Evolutionary conservation across 106 monocot genomes (phyloP), one percentile per base, ranked within the genome.

Genomic region (Agapanthus africanus): DNA sequence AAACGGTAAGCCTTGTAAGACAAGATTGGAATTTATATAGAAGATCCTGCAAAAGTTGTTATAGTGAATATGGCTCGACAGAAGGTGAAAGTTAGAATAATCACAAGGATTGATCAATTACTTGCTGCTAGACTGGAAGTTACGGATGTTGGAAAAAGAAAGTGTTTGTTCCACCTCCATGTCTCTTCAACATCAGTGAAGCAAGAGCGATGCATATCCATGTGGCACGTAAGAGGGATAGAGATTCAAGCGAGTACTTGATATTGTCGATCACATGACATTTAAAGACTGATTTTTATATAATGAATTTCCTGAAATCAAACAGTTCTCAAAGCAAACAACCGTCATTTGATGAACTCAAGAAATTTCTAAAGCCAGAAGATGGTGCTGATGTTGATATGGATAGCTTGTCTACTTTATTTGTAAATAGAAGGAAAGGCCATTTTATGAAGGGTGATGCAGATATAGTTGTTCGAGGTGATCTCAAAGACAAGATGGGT

Each of bases 371-470:
- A 31, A 86, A 83, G 71, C 99, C 99, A 67, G 90, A 87, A 8
- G 99, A 87, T 67, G 93, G 90, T 74, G 80, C 65, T 11, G 85
- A 89, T 76, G 87, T 76, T 26, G 92, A 99, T 56, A 32, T 87
- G 49, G 82, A 78, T 63, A 90, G 90, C 79, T 74, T 90, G 68
- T 87, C 99, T 27, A 85, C 90, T 37, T 85, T 93, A 63, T 93
- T 99, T 78, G 78, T 90, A 59, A 99, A 93, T 51, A 83, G 99
- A 76, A 99, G 93, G 80, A 99, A 99, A 66, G 99, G 99, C 1
- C 93, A 99, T 59, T 99, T 99, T 66, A 74, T 99, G 85, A 99
- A 93, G 51, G 99, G 99, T 60, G 99, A 99, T 85, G 87, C 90
- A 10, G 93, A 93, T 61, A 77, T 99, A 57, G 90, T 99, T 66